A percentile compares a stretch with the other conserved stretches of the same genome.
Conservation (phyloP, 352 stramenopile species). For the Phytophthora sp. region DNA sequence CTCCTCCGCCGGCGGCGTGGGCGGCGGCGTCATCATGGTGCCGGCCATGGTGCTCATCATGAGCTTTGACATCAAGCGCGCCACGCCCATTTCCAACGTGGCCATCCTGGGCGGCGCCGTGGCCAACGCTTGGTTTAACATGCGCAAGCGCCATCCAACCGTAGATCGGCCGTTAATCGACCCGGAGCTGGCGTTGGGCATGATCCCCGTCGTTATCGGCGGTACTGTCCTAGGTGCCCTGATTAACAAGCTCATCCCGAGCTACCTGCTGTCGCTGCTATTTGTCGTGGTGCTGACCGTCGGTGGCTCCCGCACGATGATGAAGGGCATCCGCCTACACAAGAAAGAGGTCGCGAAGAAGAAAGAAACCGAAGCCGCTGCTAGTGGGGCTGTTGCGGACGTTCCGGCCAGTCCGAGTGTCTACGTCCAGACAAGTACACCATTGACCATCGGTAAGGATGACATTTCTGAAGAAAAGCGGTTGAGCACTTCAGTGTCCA, state of each 20-base stretch:
- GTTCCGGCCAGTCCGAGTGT: slow-evolving; percentile 14
- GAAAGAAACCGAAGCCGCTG: slow-evolving; percentile 19
- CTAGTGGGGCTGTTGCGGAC: neutral
- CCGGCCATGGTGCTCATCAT: slow-evolving; percentile 67
- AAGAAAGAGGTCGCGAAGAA: slow-evolving; percentile 48
- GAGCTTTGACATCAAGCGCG: slow-evolving; percentile 72
- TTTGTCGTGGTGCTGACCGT: slow-evolving; percentile 53
- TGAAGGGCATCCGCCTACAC: slow-evolving; percentile 33
- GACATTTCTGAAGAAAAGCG: slow-evolving; percentile 20
- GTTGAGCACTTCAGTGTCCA: slow-evolving; percentile 3
- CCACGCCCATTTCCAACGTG: slow-evolving; percentile 64
- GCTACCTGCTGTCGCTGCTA: slow-evolving; percentile 64
- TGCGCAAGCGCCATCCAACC: slow-evolving; percentile 65
- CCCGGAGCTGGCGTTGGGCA: slow-evolving; percentile 56
- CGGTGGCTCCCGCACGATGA: slow-evolving; percentile 34
- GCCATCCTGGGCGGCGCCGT: slow-evolving; percentile 69
- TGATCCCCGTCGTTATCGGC: slow-evolving; percentile 71
- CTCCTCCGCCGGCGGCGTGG: slow-evolving; percentile 53
- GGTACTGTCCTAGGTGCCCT: slow-evolving; percentile 60
- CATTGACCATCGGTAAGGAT: slow-evolving; percentile 5
- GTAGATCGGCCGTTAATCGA: slow-evolving; percentile 65
- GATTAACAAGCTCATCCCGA: slow-evolving; percentile 63
- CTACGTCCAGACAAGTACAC: slow-evolving; percentile 28
- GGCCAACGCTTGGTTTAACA: slow-evolving; percentile 68
- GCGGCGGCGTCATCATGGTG: slow-evolving; percentile 59